These are phyloP conservation scores for Babesia sp. DNA, from an alignment of 169 alveolate species.

Conservation along the genomic window DNA sequence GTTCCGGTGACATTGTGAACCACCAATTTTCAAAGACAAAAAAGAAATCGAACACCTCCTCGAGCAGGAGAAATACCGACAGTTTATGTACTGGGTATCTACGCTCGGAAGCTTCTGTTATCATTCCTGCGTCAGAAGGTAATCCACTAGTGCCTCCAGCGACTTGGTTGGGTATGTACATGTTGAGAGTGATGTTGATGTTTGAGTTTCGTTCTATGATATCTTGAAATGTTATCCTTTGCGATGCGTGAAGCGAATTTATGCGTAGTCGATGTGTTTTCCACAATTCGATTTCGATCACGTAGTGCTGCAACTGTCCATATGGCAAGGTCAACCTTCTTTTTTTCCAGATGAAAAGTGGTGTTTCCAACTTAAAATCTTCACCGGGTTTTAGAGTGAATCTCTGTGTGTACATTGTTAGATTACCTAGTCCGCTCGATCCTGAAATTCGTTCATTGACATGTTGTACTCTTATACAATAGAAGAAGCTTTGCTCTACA, in stretches of 20 bases:
- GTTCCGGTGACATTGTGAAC: conserved; percentile 68
- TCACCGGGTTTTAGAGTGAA: conserved; percentile 76
- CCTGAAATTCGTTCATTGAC: conserved; percentile 28
- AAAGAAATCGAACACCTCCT: conserved; percentile 75
- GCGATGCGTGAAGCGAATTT: conserved; percentile 77
- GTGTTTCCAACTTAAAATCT: conserved; percentile 52
- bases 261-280: conserved; percentile 71
- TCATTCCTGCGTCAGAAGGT: not conserved
- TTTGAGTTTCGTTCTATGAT: conserved; percentile 78
- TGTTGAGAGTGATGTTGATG: conserved; percentile 68
- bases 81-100: conserved; percentile 48
- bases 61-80: conserved; percentile 70
- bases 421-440: conserved; percentile 41
- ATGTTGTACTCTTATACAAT: conserved; percentile 55
- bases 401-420: conserved; percentile 72
- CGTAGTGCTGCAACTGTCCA: conserved; percentile 78
- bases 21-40: conserved; percentile 81
- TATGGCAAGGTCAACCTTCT: conserved; percentile 74
- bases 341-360: conserved; percentile 77
- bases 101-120: conserved; percentile 26
- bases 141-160: conserved; percentile 50
- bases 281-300: conserved; percentile 81
- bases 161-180: conserved; percentile 59
- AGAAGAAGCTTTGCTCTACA: conserved; percentile 51
- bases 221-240: conserved; percentile 74